These are phyloP conservation scores for Cryptosporidium tyzzeri DNA, from an alignment of 169 alveolate species.

Conservation along the genomic window DNA sequence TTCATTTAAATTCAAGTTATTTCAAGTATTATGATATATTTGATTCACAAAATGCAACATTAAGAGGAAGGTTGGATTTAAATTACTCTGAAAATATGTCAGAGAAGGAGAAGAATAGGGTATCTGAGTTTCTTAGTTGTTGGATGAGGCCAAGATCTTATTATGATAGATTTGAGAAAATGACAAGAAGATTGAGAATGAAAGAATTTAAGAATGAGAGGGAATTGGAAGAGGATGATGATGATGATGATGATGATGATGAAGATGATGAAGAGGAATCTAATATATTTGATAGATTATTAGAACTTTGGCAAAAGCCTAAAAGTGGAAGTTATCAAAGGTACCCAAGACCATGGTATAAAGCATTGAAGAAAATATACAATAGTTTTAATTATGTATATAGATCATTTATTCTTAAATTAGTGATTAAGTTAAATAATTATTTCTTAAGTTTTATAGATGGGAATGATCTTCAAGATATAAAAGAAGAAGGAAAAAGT, in stretches of 20 bases:
- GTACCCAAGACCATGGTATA: slow-evolving; percentile 66
- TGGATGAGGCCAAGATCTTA: slow-evolving; percentile 73
- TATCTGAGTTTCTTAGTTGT: slow-evolving; percentile 52
- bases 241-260: no score
- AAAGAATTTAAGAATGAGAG: neutral
- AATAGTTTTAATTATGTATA: neutral
- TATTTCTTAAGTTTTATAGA: neutral
- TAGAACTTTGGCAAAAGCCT: slow-evolving; percentile 40
- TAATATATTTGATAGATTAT: slow-evolving; percentile 7
- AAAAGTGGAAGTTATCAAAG: slow-evolving; percentile 22
- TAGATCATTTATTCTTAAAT: neutral
- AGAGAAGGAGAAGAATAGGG: neutral
- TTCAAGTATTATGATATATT: slow-evolving; percentile 43
- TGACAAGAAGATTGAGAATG: no score
- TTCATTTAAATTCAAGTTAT: slow-evolving; percentile 1
- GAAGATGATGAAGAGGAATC: neutral
- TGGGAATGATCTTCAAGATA: neutral
- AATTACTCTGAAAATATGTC: slow-evolving; percentile 17
- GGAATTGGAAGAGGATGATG: neutral
- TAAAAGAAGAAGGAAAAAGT: neutral
- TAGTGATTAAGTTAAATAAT: neutral
- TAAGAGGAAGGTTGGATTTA: slow-evolving; percentile 43
- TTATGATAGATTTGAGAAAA: neutral
- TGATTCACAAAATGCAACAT: slow-evolving; percentile 16
- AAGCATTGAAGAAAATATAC: neutral